These are phyloP conservation scores for Trichoderma atroviride DNA, from an alignment of 2,329 filamentous ascomycete genomes.

Conservation along the genomic window DNA sequence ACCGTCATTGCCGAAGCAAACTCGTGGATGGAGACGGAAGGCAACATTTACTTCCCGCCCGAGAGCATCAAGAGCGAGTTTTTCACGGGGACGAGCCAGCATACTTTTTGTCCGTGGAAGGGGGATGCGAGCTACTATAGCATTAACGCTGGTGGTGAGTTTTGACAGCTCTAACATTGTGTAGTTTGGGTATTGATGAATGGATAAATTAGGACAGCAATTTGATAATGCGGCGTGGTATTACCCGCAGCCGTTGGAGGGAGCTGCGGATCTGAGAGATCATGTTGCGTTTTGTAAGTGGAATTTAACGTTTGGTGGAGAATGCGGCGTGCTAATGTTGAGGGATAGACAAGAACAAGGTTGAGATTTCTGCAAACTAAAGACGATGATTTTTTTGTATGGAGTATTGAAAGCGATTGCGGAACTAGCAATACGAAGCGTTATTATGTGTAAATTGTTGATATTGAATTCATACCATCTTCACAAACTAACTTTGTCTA, in stretches of 20 bases:
- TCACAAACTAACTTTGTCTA: not conserved
- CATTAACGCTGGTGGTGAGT: slow-evolving; percentile 50
- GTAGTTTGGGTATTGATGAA: no score
- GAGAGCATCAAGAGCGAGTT: slow-evolving; percentile 48
- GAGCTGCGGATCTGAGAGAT: slow-evolving; percentile 54
- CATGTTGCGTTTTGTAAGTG: slow-evolving; percentile 61
- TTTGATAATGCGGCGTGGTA: slow-evolving; percentile 61
- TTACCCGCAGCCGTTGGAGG: slow-evolving; percentile 54
- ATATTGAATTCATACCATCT: not conserved
- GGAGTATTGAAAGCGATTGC: not conserved
- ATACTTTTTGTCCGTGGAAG: slow-evolving; percentile 60
- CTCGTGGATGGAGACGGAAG: slow-evolving; percentile 57
- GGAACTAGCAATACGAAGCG: not conserved
- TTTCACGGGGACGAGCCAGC: slow-evolving; percentile 49
- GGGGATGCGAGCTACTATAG: slow-evolving; percentile 60
- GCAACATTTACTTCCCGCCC: slow-evolving; percentile 60
- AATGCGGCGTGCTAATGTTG: not conserved
- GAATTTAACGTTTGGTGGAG: not conserved
- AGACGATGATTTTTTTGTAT: not conserved
- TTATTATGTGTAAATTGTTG: not conserved
- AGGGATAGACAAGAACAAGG: slow-evolving; percentile 41
- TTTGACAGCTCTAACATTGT: no score
- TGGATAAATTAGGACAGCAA: slow-evolving; percentile 42
- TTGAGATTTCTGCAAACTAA: slow-evolving; percentile 32
- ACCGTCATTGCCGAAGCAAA: slow-evolving; percentile 54